phyloP scores from a whole-genome alignment of 73 alveolate species.

The Stentor coeruleus region DNA sequence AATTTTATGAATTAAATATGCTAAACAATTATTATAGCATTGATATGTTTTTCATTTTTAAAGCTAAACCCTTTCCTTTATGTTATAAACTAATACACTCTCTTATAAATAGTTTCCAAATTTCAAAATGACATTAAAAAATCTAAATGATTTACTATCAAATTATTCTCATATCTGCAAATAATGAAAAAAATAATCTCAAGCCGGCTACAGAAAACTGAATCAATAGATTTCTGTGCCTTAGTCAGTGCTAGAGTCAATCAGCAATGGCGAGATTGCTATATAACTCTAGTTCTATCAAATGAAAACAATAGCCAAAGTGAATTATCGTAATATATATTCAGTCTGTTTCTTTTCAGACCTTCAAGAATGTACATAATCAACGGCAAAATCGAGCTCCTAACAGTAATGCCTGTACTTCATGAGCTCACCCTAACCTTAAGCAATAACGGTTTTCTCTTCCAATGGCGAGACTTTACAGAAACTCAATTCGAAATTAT shows the following conservation, averaged over 20 bases:
- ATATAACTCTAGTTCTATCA: background rate
- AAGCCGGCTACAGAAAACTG: background rate
- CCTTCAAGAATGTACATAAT: background rate
- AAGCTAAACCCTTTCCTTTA: too few species aligned
- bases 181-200: background rate
- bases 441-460: background rate
- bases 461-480: background rate
- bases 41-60: too few species aligned
- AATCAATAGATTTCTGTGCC: background rate
- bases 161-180: too few species aligned
- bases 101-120: too few species aligned
- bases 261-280: background rate
- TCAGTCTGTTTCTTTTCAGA: conserved; percentile 14
- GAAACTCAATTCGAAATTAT: background rate
- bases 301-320: background rate
- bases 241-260: background rate
- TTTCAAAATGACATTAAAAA: too few species aligned
- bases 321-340: background rate
- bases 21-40: too few species aligned
- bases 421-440: background rate
- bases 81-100: too few species aligned
- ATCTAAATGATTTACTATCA: too few species aligned
- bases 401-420: conserved; percentile 10
- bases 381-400: background rate
- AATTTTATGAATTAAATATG: too few species aligned